phyloP scores from a whole-genome alignment of 371 early-diverging fungal genomes.

The Mortierella sp. region DNA sequence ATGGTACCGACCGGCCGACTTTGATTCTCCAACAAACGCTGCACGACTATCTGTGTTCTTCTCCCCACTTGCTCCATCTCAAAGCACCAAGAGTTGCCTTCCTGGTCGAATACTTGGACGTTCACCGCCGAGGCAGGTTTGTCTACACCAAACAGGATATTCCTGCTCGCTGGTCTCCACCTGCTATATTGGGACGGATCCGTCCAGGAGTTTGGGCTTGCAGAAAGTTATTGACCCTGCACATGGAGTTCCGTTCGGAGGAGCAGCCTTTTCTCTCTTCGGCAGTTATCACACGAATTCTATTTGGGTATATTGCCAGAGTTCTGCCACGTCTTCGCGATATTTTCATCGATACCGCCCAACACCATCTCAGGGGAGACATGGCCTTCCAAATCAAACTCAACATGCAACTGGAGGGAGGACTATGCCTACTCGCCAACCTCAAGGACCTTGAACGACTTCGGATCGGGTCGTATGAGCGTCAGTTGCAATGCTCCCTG shows the following conservation, averaged over 20 bases:
- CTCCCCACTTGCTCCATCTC: slow-evolving; percentile 8
- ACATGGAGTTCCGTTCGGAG: not conserved
- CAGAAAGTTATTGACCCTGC: not conserved
- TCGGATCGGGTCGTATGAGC: not conserved
- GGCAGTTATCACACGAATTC: not conserved
- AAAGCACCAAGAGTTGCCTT: slow-evolving; percentile 2
- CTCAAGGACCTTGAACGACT: slow-evolving; percentile 4
- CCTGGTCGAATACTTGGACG: not conserved
- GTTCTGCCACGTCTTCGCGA: not conserved
- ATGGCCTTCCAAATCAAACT: not conserved
- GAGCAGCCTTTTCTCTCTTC: not conserved
- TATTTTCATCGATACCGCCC: not conserved
- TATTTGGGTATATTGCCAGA: not conserved
- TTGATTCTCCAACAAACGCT: not conserved
- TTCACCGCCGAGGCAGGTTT: not conserved
- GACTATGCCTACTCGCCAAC: slow-evolving; percentile 1
- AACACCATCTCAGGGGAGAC: not conserved
- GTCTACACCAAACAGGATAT: not conserved
- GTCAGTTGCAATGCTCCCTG: not conserved
- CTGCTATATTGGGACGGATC: not conserved
- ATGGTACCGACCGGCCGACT: not conserved
- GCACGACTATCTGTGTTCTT: not conserved
- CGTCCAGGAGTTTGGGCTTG: slow-evolving; percentile 13
- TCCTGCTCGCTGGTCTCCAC: not conserved
- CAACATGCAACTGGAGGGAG: slow-evolving; percentile 9